These are phyloP conservation scores for Quercus aquifolioides DNA, from an alignment of 306 rosid genomes.

Conservation along the genomic window DNA sequence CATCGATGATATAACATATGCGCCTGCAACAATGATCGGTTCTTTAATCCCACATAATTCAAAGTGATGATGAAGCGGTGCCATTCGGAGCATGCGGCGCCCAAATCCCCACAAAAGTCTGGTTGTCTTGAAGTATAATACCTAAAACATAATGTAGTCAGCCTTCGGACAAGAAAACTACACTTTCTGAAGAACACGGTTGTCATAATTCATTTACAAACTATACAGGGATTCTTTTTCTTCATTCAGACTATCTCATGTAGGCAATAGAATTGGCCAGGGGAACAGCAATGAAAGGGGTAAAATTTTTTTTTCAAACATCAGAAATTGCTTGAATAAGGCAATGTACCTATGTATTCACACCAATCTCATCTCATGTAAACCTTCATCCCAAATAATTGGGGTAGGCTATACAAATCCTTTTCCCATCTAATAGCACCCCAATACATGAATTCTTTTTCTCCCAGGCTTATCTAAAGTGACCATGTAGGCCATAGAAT, in stretches of 20 bases:
- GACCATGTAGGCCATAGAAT: too few species aligned
- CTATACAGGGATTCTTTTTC: background rate
- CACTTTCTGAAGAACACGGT: background rate
- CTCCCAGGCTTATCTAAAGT: too few species aligned
- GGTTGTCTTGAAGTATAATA: constrained; percentile 48
- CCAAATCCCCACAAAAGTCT: constrained; percentile 41
- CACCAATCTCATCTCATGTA: too few species aligned
- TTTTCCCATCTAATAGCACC: too few species aligned
- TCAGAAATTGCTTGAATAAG: too few species aligned
- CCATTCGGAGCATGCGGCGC: constrained; percentile 57
- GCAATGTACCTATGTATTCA: too few species aligned
- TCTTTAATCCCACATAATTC: constrained; percentile 65
- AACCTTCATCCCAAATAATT: too few species aligned
- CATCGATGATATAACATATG: constrained; percentile 67
- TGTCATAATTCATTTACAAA: background rate
- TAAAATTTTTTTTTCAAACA: too few species aligned
- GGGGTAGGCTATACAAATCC: too few species aligned
- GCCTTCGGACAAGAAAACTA: constrained; percentile 6
- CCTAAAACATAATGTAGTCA: constrained; percentile 31
- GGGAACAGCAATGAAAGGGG: background rate
- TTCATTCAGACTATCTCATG: background rate
- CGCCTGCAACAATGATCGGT: constrained; percentile 74
- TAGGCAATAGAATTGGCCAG: background rate
- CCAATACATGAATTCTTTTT: too few species aligned
- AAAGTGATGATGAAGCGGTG: constrained; percentile 70